These are phyloP conservation scores for Eudorina sp. DNA, from an alignment of 139 green algal genomes.

Conservation along the genomic window DNA sequence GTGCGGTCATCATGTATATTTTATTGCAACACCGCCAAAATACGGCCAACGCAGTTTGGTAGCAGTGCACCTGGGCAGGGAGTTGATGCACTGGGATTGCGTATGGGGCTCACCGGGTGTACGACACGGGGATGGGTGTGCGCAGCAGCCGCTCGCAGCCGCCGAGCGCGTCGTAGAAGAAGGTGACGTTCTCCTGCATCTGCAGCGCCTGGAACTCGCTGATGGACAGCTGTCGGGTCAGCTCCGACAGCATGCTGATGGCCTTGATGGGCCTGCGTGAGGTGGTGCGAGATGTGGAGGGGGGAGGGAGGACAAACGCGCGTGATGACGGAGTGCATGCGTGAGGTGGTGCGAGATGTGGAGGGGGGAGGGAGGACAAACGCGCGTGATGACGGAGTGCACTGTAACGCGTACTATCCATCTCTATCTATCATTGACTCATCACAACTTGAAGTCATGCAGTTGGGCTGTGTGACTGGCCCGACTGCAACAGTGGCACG, in stretches of 20 bases:
- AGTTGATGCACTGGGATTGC: no score
- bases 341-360: background rate
- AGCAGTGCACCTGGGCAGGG: no score
- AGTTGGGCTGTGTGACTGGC: no score
- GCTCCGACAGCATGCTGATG: constrained; percentile 46
- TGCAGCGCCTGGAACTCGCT: constrained; percentile 41
- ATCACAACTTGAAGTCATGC: no score
- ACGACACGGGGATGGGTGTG: constrained; percentile 81
- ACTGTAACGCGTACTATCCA: no score
- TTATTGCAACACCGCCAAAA: no score
- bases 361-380: background rate
- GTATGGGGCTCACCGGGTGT: constrained; percentile 70
- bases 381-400: no score
- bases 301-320: background rate
- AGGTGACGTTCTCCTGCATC: constrained; percentile 63
- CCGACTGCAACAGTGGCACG: no score
- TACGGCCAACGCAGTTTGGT: no score
- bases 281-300: background rate
- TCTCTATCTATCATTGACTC: no score
- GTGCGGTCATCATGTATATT: no score
- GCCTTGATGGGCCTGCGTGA: constrained; percentile 35
- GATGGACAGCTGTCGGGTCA: constrained; percentile 40
- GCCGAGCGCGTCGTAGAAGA: constrained; percentile 77
- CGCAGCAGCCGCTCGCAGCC: constrained; percentile 78
- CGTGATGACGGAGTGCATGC: no score